Conservation (phyloP, 768 basidiomycete genomes). For the Bullera alba region DNA sequence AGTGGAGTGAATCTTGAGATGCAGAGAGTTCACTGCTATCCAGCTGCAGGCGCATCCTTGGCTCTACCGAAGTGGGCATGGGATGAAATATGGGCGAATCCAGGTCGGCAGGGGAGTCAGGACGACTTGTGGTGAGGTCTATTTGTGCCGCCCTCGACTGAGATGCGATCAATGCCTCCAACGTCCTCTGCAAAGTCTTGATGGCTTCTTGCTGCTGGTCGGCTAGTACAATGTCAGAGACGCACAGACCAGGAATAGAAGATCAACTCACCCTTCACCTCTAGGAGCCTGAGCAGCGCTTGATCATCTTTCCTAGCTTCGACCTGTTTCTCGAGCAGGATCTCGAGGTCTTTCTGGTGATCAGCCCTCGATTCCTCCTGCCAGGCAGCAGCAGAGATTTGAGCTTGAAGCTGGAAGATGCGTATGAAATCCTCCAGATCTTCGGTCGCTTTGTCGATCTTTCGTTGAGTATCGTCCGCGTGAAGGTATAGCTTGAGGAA, state of each 20-base stretch:
- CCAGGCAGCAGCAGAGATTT: constrained; percentile 32
- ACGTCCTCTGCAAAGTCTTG: constrained; percentile 66
- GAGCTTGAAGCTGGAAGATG: constrained; percentile 50
- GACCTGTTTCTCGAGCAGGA: constrained; percentile 58
- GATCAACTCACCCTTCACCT: constrained; percentile 48
- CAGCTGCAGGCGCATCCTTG: too few relatives aligned
- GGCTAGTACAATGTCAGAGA: constrained; percentile 8
- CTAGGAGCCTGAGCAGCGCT: constrained; percentile 59
- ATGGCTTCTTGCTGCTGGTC: constrained; percentile 74
- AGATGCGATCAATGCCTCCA: constrained; percentile 38
- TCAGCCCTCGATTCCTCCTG: constrained; percentile 52
- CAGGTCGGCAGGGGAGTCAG: not conserved
- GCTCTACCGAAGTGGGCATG: constrained; percentile 3
- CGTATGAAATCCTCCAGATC: constrained; percentile 54
- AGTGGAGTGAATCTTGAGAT: too few relatives aligned
- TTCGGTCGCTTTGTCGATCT: constrained; percentile 54
- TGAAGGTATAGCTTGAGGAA: constrained; percentile 73
- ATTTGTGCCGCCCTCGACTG: not conserved
- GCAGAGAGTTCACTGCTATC: too few relatives aligned
- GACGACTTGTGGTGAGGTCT: not conserved
- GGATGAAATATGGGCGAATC: not conserved
- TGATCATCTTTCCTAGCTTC: constrained; percentile 58
- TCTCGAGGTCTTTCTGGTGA: constrained; percentile 52
- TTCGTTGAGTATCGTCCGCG: constrained; percentile 59
- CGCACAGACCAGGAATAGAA: not conserved